A percentile compares a stretch with the other conserved stretches of the same genome.
Evolutionary conservation across 345 rosid genomes (phyloP).

Genomic region (Tarenaya hassleriana): DNA sequence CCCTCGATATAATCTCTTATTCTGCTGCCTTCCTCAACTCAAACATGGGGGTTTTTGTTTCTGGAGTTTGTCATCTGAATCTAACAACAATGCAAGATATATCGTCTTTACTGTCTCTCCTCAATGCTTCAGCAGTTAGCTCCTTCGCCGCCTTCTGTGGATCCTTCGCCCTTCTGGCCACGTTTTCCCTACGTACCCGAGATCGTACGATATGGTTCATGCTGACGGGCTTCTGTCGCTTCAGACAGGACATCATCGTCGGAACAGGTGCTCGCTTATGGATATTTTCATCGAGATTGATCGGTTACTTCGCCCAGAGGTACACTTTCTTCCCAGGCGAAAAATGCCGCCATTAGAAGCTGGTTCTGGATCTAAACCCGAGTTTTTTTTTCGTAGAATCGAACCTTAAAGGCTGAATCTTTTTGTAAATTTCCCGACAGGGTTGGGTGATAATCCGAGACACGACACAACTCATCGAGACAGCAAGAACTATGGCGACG

Average conservation of each 20-base stretch:
- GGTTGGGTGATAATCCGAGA: conserved; percentile 97
- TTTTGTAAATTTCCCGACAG: conserved; percentile 31
- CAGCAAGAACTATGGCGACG: conserved; percentile 59
- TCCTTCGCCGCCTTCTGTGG: conserved; percentile 80
- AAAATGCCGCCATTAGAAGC: neutral
- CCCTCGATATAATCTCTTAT: conserved; percentile 20
- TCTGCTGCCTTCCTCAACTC: conserved; percentile 14
- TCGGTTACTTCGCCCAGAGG: conserved; percentile 99
- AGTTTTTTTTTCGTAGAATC: too few relatives aligned
- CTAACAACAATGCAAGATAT: conserved; percentile 74
- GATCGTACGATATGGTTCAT: conserved; percentile 92
- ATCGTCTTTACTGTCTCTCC: conserved; percentile 69
- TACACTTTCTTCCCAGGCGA: conserved; percentile 19
- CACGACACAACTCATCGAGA: conserved; percentile 55
- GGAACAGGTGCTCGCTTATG: conserved; percentile 41
- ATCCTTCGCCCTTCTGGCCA: conserved; percentile 59
- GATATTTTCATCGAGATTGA: conserved; percentile 78
- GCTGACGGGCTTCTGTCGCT: conserved; percentile 76
- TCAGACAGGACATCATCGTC: conserved; percentile 38
- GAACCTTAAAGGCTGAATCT: neutral
- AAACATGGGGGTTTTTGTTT: too few relatives aligned
- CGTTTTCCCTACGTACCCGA: conserved; percentile 85
- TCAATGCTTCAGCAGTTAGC: conserved; percentile 57
- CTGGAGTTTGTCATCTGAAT: conserved; percentile 48
- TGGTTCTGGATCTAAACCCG: neutral